These are phyloP conservation scores for Alternaria novae-zelandiae DNA, from an alignment of 2,329 filamentous ascomycete genomes.

Conservation along the genomic window DNA sequence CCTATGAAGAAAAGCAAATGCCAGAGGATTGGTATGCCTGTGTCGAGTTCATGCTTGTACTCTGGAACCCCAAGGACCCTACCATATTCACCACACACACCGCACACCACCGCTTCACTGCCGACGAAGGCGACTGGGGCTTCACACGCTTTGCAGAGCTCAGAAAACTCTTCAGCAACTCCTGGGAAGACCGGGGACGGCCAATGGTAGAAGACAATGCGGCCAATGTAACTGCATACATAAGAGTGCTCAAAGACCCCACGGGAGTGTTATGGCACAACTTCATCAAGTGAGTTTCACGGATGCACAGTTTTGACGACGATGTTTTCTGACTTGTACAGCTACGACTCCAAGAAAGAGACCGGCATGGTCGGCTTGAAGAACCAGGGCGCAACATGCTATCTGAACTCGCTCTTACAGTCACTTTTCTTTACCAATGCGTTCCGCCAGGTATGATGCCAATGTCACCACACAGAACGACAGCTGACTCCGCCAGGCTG, in stretches of 20 bases:
- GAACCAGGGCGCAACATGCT: constrained; percentile 83
- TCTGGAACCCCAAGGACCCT: constrained; percentile 96
- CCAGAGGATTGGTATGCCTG: constrained; percentile 97
- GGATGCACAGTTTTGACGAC: not conserved
- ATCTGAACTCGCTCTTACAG: constrained; percentile 58
- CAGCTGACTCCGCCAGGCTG: constrained; percentile 65
- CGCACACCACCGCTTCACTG: constrained; percentile 95
- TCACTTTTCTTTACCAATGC: constrained; percentile 69
- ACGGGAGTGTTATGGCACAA: constrained; percentile 91
- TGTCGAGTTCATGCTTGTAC: constrained; percentile 90
- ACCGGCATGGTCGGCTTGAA: constrained; percentile 96
- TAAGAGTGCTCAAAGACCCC: constrained; percentile 83
- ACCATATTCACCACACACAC: constrained; percentile 75
- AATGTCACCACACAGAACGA: too few species aligned
- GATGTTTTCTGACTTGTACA: constrained; percentile 13
- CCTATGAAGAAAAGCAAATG: constrained; percentile 74
- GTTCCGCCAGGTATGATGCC: constrained; percentile 77
- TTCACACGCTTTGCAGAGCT: constrained; percentile 97
- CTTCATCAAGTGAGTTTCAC: constrained; percentile 68
- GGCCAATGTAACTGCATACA: constrained; percentile 82
- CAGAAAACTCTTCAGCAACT: constrained; percentile 78
- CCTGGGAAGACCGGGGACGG: constrained; percentile 72
- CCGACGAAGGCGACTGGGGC: constrained; percentile 96
- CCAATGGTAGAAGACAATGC: constrained; percentile 79
- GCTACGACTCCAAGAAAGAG: constrained; percentile 98